Evolutionary conservation across 202 grass and related monocot genomes (phyloP).

Genomic region (Setaria italica): DNA sequence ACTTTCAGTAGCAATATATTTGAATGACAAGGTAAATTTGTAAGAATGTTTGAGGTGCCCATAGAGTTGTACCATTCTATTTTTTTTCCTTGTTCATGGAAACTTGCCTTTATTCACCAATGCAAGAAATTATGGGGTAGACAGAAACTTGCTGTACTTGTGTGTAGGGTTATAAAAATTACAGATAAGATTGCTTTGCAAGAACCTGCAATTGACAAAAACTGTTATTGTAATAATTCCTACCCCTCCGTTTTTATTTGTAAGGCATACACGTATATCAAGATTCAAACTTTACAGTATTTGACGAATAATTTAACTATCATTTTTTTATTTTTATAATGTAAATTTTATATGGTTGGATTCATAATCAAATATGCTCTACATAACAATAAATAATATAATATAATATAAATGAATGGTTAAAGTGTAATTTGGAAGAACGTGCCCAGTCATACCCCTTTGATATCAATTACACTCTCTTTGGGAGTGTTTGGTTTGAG

Average conservation of each 20-base stretch:
- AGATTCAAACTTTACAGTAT: too few species aligned
- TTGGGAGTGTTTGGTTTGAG: too few species aligned
- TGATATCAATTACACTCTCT: background rate
- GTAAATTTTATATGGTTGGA: too few species aligned
- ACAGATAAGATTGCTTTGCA: background rate
- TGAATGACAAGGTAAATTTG: constrained; percentile 91
- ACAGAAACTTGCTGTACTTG: background rate
- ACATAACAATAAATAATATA: too few species aligned
- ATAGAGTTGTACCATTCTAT: constrained; percentile 1
- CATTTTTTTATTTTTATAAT: too few species aligned
- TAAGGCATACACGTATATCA: too few species aligned
- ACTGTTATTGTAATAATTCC: background rate
- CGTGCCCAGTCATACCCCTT: background rate
- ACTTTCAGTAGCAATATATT: constrained; percentile 78
- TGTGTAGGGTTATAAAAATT: background rate
- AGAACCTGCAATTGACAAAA: background rate
- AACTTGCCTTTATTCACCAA: constrained; percentile 8
- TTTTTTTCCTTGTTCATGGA: background rate
- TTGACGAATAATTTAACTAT: too few species aligned
- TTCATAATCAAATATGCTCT: too few species aligned
- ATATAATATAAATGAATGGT: too few species aligned
- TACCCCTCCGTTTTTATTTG: too few species aligned
- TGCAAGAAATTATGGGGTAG: constrained; percentile 14
- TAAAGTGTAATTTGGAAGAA: too few species aligned
- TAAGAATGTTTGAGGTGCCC: constrained; percentile 12